phyloP scores from a whole-genome alignment of 495 filamentous ascomycete genomes.

The Cercophora samala region DNA sequence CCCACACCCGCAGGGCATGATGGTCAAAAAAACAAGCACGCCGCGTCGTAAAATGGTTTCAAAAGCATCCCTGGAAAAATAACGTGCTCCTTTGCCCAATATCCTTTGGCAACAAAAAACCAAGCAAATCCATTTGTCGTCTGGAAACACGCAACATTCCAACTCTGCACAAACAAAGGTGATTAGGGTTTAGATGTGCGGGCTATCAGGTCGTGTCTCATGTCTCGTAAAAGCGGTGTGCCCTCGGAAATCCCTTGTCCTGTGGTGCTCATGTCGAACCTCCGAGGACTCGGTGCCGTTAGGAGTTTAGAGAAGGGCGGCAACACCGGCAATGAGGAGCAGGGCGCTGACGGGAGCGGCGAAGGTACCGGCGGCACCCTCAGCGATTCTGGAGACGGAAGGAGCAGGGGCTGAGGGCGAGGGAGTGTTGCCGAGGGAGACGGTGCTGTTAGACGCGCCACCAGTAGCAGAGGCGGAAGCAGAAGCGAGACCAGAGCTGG shows the following conservation, averaged over 20 bases:
- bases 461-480: conserved; percentile 10
- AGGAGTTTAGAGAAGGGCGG: conserved; percentile 36
- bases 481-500: conserved; percentile 7
- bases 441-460: conserved; percentile 23
- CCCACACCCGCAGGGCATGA: conserved; percentile 16
- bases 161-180: conserved; percentile 31
- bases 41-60: conserved; percentile 10
- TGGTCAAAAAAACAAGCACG: conserved; percentile 20
- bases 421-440: conserved; percentile 14
- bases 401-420: conserved; percentile 5
- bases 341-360: conserved; percentile 28
- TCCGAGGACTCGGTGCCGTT: conserved; percentile 25
- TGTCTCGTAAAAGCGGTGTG: conserved; percentile 34
- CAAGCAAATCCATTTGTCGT: conserved; percentile 9
- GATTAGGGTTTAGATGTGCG: conserved; percentile 20
- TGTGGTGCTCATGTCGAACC: conserved; percentile 10
- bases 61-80: conserved; percentile 4
- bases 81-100: conserved; percentile 7
- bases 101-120: conserved; percentile 14
- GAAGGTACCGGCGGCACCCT: conserved; percentile 22
- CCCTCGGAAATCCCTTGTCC: conserved; percentile 14
- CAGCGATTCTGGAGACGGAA: conserved; percentile 16
- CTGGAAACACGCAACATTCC: conserved; percentile 27
- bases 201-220: conserved; percentile 34
- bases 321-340: conserved; percentile 28